Conservation (phyloP, 2,329 filamentous ascomycete genomes). For the Penicillium concentricum region DNA sequence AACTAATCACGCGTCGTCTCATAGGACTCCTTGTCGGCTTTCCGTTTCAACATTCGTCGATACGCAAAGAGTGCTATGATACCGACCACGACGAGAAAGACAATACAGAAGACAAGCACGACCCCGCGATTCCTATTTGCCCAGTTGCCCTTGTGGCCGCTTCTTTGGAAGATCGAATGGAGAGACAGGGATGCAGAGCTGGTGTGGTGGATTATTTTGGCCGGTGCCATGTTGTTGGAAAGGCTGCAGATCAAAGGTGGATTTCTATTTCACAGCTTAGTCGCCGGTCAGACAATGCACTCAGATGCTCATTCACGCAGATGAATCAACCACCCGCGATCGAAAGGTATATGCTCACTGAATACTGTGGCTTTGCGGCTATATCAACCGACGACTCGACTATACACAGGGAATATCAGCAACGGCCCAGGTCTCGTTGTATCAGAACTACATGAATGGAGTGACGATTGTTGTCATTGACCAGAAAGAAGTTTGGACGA, state of each 20-base stretch:
- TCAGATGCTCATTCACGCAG: no score
- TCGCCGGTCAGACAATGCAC: no score
- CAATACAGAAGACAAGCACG: slow-evolving; percentile 61
- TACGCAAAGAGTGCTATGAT: slow-evolving; percentile 53
- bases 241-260: no score
- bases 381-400: not conserved
- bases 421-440: not conserved
- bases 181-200: slow-evolving; percentile 9
- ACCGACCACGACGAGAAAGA: slow-evolving; percentile 55
- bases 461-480: no score
- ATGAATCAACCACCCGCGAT: accelerated
- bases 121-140: slow-evolving; percentile 58
- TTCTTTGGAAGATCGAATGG: slow-evolving; percentile 37
- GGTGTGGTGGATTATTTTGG: slow-evolving; percentile 25
- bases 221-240: slow-evolving; percentile 24
- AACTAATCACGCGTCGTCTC: slow-evolving; percentile 11
- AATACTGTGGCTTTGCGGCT: not conserved
- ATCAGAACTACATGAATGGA: not conserved
- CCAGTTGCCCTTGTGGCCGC: slow-evolving; percentile 48
- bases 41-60: slow-evolving; percentile 41
- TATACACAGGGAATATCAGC: not conserved
- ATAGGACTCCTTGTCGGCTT: slow-evolving; percentile 27
- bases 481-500: not conserved
- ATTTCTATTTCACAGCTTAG: not conserved
- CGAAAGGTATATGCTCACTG: not conserved